phyloP scores from a whole-genome alignment of 2,329 filamentous ascomycete species.

The Thermoascus crustaceus region DNA sequence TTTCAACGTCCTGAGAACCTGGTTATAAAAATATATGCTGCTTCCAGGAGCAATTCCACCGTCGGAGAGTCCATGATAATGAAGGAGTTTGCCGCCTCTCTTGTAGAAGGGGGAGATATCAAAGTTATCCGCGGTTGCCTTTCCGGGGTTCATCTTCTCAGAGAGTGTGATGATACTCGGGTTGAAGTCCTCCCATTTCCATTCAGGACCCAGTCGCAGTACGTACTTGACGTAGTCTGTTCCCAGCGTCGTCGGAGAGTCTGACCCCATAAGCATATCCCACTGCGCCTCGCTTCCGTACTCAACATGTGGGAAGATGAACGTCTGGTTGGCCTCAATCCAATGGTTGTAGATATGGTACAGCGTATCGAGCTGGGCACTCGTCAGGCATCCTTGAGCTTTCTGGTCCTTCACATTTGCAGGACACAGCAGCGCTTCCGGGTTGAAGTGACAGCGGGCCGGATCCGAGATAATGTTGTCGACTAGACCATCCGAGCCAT shows the following conservation, averaged over 20 bases:
- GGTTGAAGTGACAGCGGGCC: conserved; percentile 36
- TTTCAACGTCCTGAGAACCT: conserved; percentile 24
- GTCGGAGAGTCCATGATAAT: conserved; percentile 37
- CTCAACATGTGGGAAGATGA: background rate
- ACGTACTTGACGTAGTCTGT: conserved; percentile 1
- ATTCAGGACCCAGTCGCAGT: background rate
- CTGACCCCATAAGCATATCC: background rate
- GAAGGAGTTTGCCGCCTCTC: conserved; percentile 35
- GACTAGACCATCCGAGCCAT: conserved; percentile 12
- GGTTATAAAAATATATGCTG: conserved; percentile 15
- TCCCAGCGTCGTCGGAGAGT: background rate
- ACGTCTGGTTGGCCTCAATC: background rate
- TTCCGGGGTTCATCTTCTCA: conserved; percentile 36
- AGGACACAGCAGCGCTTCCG: conserved; percentile 19
- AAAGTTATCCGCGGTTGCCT: conserved; percentile 17
- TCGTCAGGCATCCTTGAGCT: background rate
- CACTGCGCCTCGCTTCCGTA: background rate
- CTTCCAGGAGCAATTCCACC: conserved; percentile 10
- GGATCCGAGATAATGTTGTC: conserved; percentile 44
- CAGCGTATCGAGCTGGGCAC: conserved; percentile 1
- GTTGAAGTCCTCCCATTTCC: conserved; percentile 1
- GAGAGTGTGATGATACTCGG: conserved; percentile 23
- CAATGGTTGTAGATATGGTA: background rate
- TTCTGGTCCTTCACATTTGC: background rate
- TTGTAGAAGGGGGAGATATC: conserved; percentile 41